phyloP scores from a whole-genome alignment of 257 asterid species.

The Nicotiana attenuata region DNA sequence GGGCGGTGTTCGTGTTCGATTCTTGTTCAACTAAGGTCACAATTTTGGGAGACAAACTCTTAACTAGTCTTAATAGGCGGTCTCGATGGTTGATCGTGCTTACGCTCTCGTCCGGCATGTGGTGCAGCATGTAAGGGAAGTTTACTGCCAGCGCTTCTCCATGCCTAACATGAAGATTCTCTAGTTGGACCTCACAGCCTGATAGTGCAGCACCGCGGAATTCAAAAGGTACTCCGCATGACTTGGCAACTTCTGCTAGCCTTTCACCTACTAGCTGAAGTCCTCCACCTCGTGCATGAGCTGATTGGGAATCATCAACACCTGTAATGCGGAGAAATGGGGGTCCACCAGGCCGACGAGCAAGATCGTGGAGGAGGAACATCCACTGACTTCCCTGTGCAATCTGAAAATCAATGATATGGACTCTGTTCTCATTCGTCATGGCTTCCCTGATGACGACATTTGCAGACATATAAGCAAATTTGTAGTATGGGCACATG shows the following conservation, averaged over 20 bases:
- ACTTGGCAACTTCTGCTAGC: constrained; percentile 52
- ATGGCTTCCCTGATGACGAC: constrained; percentile 68
- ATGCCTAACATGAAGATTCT: constrained; percentile 37
- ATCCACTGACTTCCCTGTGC: constrained; percentile 99
- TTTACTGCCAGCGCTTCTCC: constrained; percentile 90
- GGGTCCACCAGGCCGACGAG: constrained; percentile 48
- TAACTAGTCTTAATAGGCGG: constrained; percentile 63
- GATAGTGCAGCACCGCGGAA: constrained; percentile 77
- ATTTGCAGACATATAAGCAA: constrained; percentile 77
- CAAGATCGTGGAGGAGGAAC: constrained; percentile 40
- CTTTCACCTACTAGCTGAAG: constrained; percentile 65
- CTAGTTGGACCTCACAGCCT: constrained; percentile 55
- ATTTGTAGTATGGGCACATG: constrained; percentile 80
- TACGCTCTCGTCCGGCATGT: constrained; percentile 94
- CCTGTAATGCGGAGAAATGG: constrained; percentile 48
- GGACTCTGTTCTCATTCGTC: constrained; percentile 65
- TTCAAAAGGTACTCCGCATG: constrained; percentile 71
- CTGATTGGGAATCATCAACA: constrained; percentile 60
- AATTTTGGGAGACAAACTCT: constrained; percentile 70
- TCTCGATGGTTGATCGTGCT: constrained; percentile 73
- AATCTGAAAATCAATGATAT: constrained; percentile 79
- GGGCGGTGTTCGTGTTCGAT: constrained; percentile 73
- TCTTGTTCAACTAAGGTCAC: constrained; percentile 82
- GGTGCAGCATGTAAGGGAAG: constrained; percentile 80
- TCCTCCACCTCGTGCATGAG: constrained; percentile 88